A percentile compares a stretch with the other conserved stretches of the same genome.
phyloP scores from a whole-genome alignment of 73 alveolate genomes.

The Tetrahymena thermophila region DNA sequence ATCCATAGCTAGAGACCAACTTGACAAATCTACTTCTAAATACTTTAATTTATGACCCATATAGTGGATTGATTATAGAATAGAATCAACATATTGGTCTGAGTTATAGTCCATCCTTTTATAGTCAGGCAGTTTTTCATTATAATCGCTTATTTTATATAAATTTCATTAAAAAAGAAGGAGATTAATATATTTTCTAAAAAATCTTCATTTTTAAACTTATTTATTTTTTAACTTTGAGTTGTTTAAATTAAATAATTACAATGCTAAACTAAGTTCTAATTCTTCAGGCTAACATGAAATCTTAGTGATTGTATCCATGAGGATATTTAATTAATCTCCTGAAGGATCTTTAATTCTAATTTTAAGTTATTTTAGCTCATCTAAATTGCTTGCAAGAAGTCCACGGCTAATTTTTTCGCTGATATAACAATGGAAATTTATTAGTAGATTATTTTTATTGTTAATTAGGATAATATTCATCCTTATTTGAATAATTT shows the following conservation, averaged over 20 bases:
- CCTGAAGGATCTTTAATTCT: not conserved
- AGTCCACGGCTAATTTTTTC: not conserved
- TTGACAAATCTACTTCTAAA: not conserved
- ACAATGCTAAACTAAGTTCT: not conserved
- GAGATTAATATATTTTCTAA: too few species aligned
- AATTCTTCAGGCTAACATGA: not conserved
- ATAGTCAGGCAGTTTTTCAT: not conserved
- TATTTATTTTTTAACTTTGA: not conserved
- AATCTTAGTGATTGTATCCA: not conserved
- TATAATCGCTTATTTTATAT: not conserved
- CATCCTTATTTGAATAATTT: not conserved
- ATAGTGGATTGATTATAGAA: not conserved
- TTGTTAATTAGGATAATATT: not conserved
- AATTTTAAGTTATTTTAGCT: not conserved
- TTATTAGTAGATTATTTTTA: not conserved
- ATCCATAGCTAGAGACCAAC: not conserved
- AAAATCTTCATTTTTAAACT: not conserved
- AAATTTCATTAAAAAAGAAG: not conserved
- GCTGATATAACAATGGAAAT: not conserved
- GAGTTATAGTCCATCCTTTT: not conserved
- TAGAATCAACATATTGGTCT: not conserved
- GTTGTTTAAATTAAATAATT: not conserved
- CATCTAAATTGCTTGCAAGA: not conserved
- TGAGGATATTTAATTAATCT: not conserved
- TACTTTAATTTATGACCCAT: not conserved